Conservation (phyloP, 495 filamentous ascomycete genomes). For the Aspergillus sclerotiicarbonarius region DNA sequence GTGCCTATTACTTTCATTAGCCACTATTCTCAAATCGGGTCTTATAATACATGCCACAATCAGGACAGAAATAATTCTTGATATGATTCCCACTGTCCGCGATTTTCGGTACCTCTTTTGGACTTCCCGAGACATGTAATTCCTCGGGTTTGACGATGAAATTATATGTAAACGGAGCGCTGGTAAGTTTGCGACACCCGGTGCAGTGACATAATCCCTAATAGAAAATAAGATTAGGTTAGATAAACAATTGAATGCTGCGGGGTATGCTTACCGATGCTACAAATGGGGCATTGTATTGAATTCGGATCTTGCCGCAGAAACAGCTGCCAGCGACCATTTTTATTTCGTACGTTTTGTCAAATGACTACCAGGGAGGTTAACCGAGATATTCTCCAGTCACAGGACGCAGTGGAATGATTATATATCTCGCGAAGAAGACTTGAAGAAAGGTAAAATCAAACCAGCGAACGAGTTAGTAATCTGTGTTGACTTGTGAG, state of each 20-base stretch:
- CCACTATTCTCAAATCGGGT: not conserved
- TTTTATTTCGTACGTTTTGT: constrained; percentile 1
- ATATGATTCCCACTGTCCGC: constrained; percentile 36
- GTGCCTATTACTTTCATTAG: constrained; percentile 27
- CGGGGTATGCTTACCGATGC: constrained; percentile 21
- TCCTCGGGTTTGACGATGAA: constrained; percentile 26
- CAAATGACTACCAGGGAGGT: too few species aligned
- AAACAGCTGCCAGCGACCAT: constrained; percentile 33
- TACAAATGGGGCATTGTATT: constrained; percentile 27
- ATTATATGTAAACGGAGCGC: constrained; percentile 22
- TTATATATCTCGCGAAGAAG: not conserved
- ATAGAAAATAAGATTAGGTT: constrained; percentile 10
- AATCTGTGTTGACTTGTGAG: not conserved
- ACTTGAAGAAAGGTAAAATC: not conserved
- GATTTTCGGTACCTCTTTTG: constrained; percentile 31
- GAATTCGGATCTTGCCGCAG: constrained; percentile 28
- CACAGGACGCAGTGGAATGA: too few species aligned
- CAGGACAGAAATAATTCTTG: constrained; percentile 37
- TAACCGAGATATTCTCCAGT: too few species aligned
- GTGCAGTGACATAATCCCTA: constrained; percentile 39
- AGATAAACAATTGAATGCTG: not conserved
- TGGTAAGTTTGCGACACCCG: constrained; percentile 41
- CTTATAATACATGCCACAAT: constrained; percentile 31
- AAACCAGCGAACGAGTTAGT: not conserved
- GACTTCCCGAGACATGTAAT: constrained; percentile 28